phyloP scores from a whole-genome alignment of 495 filamentous ascomycete genomes.

The Xylaria flabelliformis region DNA sequence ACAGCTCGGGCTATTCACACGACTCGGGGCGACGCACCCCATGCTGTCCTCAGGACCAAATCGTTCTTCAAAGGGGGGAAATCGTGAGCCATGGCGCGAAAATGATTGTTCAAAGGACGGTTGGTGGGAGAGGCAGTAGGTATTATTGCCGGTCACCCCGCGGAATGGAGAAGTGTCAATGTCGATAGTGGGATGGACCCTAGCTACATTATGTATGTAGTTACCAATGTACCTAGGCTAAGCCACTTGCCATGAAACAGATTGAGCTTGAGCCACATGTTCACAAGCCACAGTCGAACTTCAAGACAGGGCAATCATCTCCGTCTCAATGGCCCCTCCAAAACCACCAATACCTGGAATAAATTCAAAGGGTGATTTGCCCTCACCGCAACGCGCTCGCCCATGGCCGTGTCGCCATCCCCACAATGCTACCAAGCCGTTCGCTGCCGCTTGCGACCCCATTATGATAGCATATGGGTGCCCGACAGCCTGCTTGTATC shows the following conservation, averaged over 20 bases:
- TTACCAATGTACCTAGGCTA: neutral
- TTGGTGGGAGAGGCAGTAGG: neutral
- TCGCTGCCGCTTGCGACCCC: constrained; percentile 41
- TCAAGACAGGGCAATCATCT: neutral
- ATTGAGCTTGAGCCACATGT: neutral
- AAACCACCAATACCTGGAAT: constrained; percentile 4
- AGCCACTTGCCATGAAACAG: neutral
- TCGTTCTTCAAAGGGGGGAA: constrained; percentile 91
- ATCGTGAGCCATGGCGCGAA: constrained; percentile 58
- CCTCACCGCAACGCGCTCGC: neutral
- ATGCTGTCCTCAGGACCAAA: constrained; percentile 82
- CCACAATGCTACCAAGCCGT: constrained; percentile 51
- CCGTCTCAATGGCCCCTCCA: constrained; percentile 18
- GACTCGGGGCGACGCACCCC: constrained; percentile 63
- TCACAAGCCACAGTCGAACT: neutral
- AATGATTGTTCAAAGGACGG: constrained; percentile 6
- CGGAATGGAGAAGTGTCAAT: constrained; percentile 20
- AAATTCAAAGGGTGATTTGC: constrained; percentile 2
- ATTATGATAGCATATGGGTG: constrained; percentile 51
- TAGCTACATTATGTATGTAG: neutral
- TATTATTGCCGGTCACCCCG: constrained; percentile 24
- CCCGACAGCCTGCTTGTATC: constrained; percentile 48
- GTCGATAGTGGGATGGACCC: constrained; percentile 35
- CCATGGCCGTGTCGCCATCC: constrained; percentile 46
- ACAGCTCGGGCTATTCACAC: constrained; percentile 35